Conservation (phyloP, 495 filamentous ascomycete species). For the Lophiotrema nucula region DNA sequence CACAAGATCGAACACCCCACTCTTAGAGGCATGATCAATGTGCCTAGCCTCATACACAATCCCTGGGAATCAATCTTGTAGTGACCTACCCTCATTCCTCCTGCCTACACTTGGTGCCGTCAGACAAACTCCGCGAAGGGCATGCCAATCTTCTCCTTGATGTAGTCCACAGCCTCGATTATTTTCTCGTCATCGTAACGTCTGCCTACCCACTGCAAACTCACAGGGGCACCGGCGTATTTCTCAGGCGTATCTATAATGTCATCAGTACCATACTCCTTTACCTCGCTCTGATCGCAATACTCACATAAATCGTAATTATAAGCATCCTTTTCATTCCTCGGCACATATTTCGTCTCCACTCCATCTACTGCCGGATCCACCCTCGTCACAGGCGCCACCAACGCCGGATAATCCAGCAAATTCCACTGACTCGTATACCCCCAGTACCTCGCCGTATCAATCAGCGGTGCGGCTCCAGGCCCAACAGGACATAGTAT, state of each 20-base stretch:
- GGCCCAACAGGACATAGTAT: constrained; percentile 63
- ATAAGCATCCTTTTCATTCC: constrained; percentile 43
- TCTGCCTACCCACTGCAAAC: constrained; percentile 45
- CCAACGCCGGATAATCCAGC: constrained; percentile 61
- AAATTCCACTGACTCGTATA: constrained; percentile 75
- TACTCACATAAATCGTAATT: constrained; percentile 39
- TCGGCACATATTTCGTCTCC: constrained; percentile 42
- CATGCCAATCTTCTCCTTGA: constrained; percentile 34
- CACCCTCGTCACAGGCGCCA: constrained; percentile 52
- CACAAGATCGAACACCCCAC: too few relatives aligned
- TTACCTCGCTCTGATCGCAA: background rate
- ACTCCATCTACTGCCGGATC: constrained; percentile 38
- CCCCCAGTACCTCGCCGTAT: constrained; percentile 65
- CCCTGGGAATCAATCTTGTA: too few relatives aligned
- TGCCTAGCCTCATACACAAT: too few relatives aligned
- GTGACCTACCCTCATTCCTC: too few relatives aligned
- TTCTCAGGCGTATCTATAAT: constrained; percentile 34
- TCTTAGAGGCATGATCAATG: too few relatives aligned
- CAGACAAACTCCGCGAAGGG: constrained; percentile 21
- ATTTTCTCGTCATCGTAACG: constrained; percentile 50
- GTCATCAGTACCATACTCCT: background rate
- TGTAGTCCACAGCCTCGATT: constrained; percentile 44
- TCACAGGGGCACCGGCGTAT: constrained; percentile 42
- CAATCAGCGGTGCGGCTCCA: constrained; percentile 58
- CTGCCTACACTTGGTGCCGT: too few relatives aligned